A percentile compares a stretch with the other conserved stretches of the same genome.
Evolutionary conservation across 2,329 filamentous ascomycete species (phyloP).

Genomic region (Aspergillus neoniger): DNA sequence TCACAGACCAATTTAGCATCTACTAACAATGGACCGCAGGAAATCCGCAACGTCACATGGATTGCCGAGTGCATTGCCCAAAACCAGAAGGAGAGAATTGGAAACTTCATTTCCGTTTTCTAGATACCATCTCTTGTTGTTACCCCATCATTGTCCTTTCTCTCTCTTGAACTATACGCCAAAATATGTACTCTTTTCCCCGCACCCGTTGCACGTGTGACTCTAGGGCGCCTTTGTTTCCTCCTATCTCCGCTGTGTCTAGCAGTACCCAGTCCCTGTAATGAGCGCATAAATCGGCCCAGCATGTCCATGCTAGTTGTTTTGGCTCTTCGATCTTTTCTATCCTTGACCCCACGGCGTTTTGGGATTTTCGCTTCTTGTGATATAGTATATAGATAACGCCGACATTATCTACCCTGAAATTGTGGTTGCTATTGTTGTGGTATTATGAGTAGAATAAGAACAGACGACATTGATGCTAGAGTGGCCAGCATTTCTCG

Average conservation of each 20-base stretch:
- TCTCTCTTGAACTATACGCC: conserved; percentile 13
- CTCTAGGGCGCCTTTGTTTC: conserved; percentile 14
- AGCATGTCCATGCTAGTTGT: conserved; percentile 25
- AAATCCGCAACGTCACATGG: conserved; percentile 99
- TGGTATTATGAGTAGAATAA: conserved; percentile 16
- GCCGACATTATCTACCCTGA: conserved; percentile 2
- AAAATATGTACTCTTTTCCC: neutral
- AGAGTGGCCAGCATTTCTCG: neutral
- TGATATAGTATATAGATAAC: conserved; percentile 32
- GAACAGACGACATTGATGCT: neutral
- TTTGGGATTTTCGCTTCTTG: conserved; percentile 28
- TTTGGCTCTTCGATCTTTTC: conserved; percentile 19
- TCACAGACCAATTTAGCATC: neutral
- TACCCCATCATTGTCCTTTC: conserved; percentile 20
- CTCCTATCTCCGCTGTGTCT: conserved; percentile 23
- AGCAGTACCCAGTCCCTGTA: conserved; percentile 35
- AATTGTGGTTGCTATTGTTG: neutral
- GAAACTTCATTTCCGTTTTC: conserved; percentile 98
- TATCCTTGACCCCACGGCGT: conserved; percentile 28
- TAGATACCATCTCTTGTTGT: conserved; percentile 46
- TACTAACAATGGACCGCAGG: conserved; percentile 56
- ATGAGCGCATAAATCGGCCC: conserved; percentile 33
- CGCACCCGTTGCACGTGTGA: neutral
- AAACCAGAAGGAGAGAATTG: conserved; percentile 98
- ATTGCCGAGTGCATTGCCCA: conserved; percentile 99